Base-by-base conservation (phyloP, 176 grass and related monocot genomes). In the Avena atlantica region DNA sequence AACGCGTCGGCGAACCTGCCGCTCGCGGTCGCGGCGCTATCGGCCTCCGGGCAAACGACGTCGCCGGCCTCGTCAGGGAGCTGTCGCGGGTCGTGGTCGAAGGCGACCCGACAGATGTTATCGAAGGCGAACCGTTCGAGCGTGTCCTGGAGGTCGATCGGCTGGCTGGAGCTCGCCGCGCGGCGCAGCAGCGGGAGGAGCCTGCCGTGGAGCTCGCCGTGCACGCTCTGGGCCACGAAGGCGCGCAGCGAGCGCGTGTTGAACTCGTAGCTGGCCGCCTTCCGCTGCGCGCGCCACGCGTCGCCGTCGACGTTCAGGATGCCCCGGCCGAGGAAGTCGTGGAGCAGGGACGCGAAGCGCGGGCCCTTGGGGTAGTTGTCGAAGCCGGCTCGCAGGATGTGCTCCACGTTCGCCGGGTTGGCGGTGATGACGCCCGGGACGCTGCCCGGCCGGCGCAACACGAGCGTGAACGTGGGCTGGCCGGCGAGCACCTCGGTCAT, bases 351-450 rank as follows among this genome's bases (percentile, higher is more conserved):
- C 45, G 45, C n/a, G 71, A 74, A 74, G 45, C 21, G 44, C 12
- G 45, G 45, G 45, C 71, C 71, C 45, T 74, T 74, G 21, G 71
- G 71, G 45, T 51, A 74, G 71, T 74, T 74, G 1, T 16, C 5
- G 71, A 50, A 50, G 71, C 20, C 8, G 71, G 71, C 45, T 21
- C 71, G 71, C 21, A 74, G 47, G 71, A 74, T 4, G 45, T 74
- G 71, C 71, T 74, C 71, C 71, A 74, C 45, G 6, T 74, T 74
- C 45, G 71, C 45, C 71, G 71, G 71, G 71, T 74, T 74, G 71
- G 71, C 71, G 71, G 71, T 74, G 71, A 74, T 25, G 71, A 74
- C 45, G 45, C 71, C 71, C 12, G 21, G 71, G 12, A 50, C 23
- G 45, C 42, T 21, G 5, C 45, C 71, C 6, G 71, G 71, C 12